Evolutionary conservation across 768 basidiomycete species (phyloP).

Genomic region (Leccinum imitatum): DNA sequence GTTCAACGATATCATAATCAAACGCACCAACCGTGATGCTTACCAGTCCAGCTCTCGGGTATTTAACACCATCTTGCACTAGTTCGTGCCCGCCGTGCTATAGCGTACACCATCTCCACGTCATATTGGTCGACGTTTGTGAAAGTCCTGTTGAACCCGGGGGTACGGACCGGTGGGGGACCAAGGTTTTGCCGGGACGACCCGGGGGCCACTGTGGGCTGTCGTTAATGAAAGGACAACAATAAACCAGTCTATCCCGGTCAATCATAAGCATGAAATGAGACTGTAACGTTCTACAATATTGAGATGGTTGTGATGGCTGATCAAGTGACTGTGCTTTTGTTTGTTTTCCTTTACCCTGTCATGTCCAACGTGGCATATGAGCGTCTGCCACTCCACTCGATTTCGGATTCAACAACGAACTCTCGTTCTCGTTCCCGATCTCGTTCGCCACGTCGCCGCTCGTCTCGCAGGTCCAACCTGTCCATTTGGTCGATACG

Average conservation of each 20-base stretch:
- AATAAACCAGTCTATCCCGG: too few relatives aligned
- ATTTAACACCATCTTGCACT: neutral
- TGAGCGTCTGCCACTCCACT: slow-evolving; percentile 53
- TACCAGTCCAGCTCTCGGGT: neutral
- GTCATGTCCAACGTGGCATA: slow-evolving; percentile 43
- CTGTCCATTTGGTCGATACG: slow-evolving; percentile 27
- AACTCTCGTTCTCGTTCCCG: slow-evolving; percentile 22
- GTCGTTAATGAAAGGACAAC: too few relatives aligned
- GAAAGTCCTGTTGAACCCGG: too few relatives aligned
- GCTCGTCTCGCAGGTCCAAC: slow-evolving; percentile 28
- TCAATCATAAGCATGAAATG: too few relatives aligned
- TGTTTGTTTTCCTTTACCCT: neutral
- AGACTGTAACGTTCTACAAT: too few relatives aligned
- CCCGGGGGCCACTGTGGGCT: too few relatives aligned
- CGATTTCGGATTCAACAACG: slow-evolving; percentile 31
- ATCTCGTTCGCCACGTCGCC: slow-evolving; percentile 29
- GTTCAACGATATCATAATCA: too few relatives aligned
- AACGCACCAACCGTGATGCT: too few relatives aligned
- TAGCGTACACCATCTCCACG: too few relatives aligned
- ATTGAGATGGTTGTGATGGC: too few relatives aligned
- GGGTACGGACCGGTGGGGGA: neutral
- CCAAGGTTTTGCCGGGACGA: neutral
- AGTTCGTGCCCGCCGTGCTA: neutral
- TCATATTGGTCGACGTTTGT: too few relatives aligned
- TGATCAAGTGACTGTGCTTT: too few relatives aligned